A percentile compares a stretch with the other conserved stretches of the same genome.
Evolutionary conservation across 176 grass and related monocot species (phyloP).

Genomic region (sorghum (Sorghum bicolor)): DNA sequence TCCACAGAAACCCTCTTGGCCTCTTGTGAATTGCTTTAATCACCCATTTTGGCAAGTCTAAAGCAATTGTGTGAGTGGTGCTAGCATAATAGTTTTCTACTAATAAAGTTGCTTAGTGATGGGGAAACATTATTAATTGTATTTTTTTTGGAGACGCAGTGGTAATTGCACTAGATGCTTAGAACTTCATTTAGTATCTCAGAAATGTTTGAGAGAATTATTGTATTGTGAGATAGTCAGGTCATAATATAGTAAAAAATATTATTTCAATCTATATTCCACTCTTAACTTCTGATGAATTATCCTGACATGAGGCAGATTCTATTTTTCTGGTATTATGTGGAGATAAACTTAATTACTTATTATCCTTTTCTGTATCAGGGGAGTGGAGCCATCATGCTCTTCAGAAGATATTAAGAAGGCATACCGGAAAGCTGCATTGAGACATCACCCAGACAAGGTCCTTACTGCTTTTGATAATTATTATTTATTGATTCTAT

Average conservation of each 20-base stretch:
- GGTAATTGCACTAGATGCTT: not conserved
- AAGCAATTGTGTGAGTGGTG: not conserved
- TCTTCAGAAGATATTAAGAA: conserved; percentile 86
- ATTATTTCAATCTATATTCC: not conserved
- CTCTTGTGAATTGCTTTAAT: too few species aligned
- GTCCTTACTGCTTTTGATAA: conserved; percentile 18
- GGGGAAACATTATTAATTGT: not conserved
- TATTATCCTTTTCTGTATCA: conserved; percentile 31
- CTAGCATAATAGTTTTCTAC: not conserved
- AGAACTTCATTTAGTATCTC: not conserved
- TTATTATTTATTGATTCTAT: conserved; percentile 27
- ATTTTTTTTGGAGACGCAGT: not conserved
- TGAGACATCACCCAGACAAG: conserved; percentile 95
- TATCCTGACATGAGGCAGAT: conserved; percentile 17
- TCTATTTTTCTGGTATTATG: conserved; percentile 21
- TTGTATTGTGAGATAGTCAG: not conserved
- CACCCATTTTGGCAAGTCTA: too few species aligned
- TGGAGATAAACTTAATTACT: conserved; percentile 27
- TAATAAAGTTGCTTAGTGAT: not conserved
- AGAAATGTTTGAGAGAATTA: not conserved
- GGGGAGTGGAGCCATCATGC: conserved; percentile 74
- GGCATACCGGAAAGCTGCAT: conserved; percentile 90
- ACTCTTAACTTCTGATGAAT: not conserved
- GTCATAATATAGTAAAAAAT: not conserved
- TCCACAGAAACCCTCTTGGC: too few species aligned